These are phyloP conservation scores for Borovskyia barvae DNA, from an alignment of 208 protist species.

Conservation along the genomic window DNA sequence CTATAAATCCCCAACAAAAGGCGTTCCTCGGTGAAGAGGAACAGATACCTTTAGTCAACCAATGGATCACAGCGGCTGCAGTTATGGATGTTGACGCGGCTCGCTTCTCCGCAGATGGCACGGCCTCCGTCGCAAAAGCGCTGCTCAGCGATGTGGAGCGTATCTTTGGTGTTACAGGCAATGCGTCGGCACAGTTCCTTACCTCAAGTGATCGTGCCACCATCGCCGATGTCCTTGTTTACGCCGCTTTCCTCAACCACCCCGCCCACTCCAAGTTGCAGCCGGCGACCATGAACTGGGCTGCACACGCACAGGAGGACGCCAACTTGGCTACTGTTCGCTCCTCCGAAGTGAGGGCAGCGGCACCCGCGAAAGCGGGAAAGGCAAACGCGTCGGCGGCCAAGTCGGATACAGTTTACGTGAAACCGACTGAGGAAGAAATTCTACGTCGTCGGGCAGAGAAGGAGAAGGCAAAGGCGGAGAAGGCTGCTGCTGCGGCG, in stretches of 20 bases:
- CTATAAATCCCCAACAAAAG: conserved; percentile 17
- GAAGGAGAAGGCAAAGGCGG: conserved; percentile 72
- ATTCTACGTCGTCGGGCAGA: conserved; percentile 72
- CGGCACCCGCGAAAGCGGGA: not conserved
- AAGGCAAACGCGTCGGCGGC: not conserved
- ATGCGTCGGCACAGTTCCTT: conserved; percentile 32
- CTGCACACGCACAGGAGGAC: conserved; percentile 34
- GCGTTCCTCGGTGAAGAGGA: conserved; percentile 34
- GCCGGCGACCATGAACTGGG: conserved; percentile 42
- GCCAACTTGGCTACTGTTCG: conserved; percentile 39
- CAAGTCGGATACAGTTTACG: conserved; percentile 33
- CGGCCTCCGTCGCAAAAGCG: conserved; percentile 30
- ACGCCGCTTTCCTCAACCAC: conserved; percentile 55
- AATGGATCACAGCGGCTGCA: conserved; percentile 48
- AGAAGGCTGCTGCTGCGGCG: conserved; percentile 45
- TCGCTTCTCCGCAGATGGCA: conserved; percentile 11
- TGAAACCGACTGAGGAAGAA: conserved; percentile 80
- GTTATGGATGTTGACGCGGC: conserved; percentile 26
- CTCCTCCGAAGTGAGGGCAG: conserved; percentile 6
- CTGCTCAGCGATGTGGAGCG: conserved; percentile 54
- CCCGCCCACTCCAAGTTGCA: conserved; percentile 22
- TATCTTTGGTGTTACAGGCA: conserved; percentile 19
- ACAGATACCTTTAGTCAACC: conserved; percentile 42
- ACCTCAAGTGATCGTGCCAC: conserved; percentile 50
- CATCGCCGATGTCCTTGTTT: conserved; percentile 73